These are phyloP conservation scores for Solanum ossicruentum DNA, from an alignment of 257 asterid genomes.

Conservation along the genomic window DNA sequence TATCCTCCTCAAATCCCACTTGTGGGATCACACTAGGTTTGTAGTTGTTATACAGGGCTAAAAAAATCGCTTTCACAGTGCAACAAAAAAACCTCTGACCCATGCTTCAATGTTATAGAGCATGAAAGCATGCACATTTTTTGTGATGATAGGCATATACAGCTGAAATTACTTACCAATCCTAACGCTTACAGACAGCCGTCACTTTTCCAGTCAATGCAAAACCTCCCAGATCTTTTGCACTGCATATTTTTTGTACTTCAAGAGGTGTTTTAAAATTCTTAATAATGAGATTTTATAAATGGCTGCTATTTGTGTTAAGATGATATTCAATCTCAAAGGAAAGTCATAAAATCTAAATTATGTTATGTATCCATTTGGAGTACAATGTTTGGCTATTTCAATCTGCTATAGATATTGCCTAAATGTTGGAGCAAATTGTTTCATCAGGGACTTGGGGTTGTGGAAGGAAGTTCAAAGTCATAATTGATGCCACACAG, in stretches of 20 bases:
- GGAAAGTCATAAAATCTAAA: neutral
- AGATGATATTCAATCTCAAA: neutral
- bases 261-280: neutral
- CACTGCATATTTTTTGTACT: neutral
- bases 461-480: neutral
- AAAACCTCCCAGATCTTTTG: neutral
- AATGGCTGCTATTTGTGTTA: neutral
- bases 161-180: neutral
- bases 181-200: neutral
- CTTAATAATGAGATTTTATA: neutral
- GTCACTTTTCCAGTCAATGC: neutral
- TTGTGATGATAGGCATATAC: neutral
- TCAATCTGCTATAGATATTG: neutral
- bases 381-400: neutral
- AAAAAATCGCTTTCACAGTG: neutral
- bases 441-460: neutral
- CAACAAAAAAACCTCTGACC: neutral
- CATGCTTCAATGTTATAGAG: neutral
- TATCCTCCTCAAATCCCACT: neutral
- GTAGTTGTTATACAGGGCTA: neutral
- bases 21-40: neutral
- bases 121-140: neutral
- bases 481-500: neutral
- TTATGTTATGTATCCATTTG: neutral
- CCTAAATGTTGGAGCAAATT: neutral